Conservation (phyloP, 768 basidiomycete species). For the Albatrellus ellisii region DNA sequence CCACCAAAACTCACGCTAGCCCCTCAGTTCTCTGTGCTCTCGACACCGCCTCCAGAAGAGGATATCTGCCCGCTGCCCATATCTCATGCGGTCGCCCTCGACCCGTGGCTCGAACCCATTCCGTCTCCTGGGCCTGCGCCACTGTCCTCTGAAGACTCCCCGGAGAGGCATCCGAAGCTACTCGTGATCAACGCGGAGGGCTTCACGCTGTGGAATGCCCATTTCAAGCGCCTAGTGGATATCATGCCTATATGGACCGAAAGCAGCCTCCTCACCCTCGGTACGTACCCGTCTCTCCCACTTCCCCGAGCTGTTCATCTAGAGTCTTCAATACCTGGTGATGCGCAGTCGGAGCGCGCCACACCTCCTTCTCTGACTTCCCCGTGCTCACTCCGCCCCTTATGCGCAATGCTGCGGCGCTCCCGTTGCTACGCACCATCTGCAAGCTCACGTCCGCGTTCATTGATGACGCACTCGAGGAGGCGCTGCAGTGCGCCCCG, state of each 20-base stretch:
- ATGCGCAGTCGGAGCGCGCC: constrained; percentile 13
- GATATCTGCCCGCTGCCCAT: constrained; percentile 29
- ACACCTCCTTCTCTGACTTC: constrained; percentile 19
- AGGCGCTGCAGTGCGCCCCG: constrained; percentile 4
- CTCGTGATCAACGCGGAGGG: constrained; percentile 65
- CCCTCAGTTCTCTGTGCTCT: constrained; percentile 43
- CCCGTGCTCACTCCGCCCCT: constrained; percentile 13
- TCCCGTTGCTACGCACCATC: constrained; percentile 12
- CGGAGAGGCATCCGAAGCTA: constrained; percentile 18
- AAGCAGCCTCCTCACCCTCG: constrained; percentile 8
- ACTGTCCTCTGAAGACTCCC: constrained; percentile 5
- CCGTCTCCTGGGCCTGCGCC: constrained; percentile 38
- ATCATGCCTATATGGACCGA: constrained; percentile 34
- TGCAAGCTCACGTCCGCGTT: constrained; percentile 14
- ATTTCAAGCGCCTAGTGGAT: constrained; percentile 46
- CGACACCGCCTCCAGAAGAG: constrained; percentile 28
- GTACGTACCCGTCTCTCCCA: not conserved
- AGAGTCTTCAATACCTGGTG: not conserved
- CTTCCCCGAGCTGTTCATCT: not conserved
- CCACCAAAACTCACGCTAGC: not conserved
- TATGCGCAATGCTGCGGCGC: constrained; percentile 5
- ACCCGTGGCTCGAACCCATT: constrained; percentile 80
- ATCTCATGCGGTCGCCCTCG: constrained; percentile 46
- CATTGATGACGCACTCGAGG: constrained; percentile 12
- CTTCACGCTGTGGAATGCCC: constrained; percentile 70